phyloP scores from a whole-genome alignment of 768 basidiomycete genomes.

The Floccularia luteovirens region DNA sequence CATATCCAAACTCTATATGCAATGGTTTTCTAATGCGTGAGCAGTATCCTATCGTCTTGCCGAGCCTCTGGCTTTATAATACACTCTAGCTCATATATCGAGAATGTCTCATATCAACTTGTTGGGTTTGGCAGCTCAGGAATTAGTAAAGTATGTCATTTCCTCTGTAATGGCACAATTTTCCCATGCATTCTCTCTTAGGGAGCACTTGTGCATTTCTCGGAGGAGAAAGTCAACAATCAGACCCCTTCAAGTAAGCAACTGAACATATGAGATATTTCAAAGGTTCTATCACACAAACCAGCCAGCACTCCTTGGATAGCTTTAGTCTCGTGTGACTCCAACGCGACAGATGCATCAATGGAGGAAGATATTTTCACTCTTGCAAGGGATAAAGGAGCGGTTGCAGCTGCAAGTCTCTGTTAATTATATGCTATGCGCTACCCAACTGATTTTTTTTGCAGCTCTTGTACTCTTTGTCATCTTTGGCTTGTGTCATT shows the following conservation, averaged over 20 bases:
- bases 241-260: slow-evolving; percentile 38
- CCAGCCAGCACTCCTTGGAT: slow-evolving; percentile 83
- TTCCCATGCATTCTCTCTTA: slow-evolving; percentile 18
- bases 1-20: slow-evolving; percentile 47
- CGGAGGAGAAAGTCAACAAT: slow-evolving; percentile 46
- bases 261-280: background rate
- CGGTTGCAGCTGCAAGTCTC: too few relatives aligned
- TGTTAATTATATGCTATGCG: too few relatives aligned
- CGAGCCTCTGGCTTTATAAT: background rate
- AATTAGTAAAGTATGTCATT: slow-evolving; percentile 40
- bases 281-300: slow-evolving; percentile 4
- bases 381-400: slow-evolving; percentile 70
- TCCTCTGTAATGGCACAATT: background rate
- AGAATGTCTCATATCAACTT: slow-evolving; percentile 55
- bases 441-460: background rate
- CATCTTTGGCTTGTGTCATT: slow-evolving; percentile 68
- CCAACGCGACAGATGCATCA: slow-evolving; percentile 61
- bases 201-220: slow-evolving; percentile 84
- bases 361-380: slow-evolving; percentile 72
- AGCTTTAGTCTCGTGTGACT: slow-evolving; percentile 79
- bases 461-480: slow-evolving; percentile 73
- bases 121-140: slow-evolving; percentile 41
- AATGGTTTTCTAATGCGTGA: slow-evolving; percentile 53
- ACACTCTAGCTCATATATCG: slow-evolving; percentile 34
- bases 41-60: slow-evolving; percentile 11